A percentile compares a stretch with the other conserved stretches of the same genome.
phyloP scores from a whole-genome alignment of 768 basidiomycete species.

The Tubosaeta brunneosetosa region DNA sequence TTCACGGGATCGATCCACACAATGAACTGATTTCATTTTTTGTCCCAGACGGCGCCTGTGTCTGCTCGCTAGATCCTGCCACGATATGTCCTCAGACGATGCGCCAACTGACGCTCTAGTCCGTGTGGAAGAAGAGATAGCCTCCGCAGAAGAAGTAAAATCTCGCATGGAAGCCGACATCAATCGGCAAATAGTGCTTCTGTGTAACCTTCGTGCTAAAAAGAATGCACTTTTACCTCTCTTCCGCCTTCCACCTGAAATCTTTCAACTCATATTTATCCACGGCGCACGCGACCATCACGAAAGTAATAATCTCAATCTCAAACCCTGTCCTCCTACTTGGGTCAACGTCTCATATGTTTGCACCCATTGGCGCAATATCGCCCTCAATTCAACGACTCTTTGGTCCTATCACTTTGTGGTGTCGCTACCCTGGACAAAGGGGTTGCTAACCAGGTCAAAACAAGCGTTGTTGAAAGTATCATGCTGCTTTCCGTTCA shows the following conservation, averaged over 20 bases:
- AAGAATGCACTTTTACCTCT: background rate
- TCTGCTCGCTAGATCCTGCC: too few relatives aligned
- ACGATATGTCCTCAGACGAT: too few relatives aligned
- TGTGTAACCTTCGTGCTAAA: background rate
- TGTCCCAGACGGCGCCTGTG: too few relatives aligned
- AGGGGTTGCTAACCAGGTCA: slow-evolving; percentile 40
- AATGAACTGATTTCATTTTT: too few relatives aligned
- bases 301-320: too few relatives aligned
- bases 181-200: background rate
- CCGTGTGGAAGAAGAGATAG: too few relatives aligned
- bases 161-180: background rate
- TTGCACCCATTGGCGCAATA: background rate
- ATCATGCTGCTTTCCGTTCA: too few relatives aligned
- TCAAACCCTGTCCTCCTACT: too few relatives aligned
- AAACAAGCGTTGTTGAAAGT: slow-evolving; percentile 32
- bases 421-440: slow-evolving; percentile 30
- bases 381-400: background rate
- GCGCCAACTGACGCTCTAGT: too few relatives aligned
- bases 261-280: background rate
- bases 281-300: background rate
- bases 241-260: background rate
- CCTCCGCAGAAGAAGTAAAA: background rate
- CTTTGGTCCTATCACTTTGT: slow-evolving; percentile 20
- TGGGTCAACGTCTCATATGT: background rate
- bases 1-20: too few relatives aligned